Percentiles rank a stretch among this genome's conserved stretches.
Conservation (phyloP, 129 eudicot species). For the Flaveria brownii region DNA sequence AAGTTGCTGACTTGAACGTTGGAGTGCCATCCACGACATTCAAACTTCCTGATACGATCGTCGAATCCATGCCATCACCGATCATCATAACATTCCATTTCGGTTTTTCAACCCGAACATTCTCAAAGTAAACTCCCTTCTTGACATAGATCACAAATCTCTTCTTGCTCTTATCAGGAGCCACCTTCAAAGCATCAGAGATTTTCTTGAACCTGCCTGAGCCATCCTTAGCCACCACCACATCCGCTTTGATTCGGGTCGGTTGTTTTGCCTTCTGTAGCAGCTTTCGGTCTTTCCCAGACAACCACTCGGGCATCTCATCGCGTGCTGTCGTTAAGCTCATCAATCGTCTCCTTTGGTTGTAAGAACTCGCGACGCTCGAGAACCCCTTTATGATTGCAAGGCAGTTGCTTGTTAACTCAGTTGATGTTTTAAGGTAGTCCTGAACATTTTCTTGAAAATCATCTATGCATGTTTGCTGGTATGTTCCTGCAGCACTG, state of each 20-base stretch:
- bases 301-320: constrained; percentile 47
- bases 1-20: constrained; percentile 59
- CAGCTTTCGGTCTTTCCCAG: constrained; percentile 45
- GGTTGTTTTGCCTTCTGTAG: constrained; percentile 37
- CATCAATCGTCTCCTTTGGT: constrained; percentile 41
- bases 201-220: constrained; percentile 58
- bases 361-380: constrained; percentile 20
- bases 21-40: constrained; percentile 67
- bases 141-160: constrained; percentile 65
- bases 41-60: constrained; percentile 51
- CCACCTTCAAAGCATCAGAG: constrained; percentile 52
- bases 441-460: constrained; percentile 20
- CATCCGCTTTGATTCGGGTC: constrained; percentile 41
- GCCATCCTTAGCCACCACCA: constrained; percentile 66
- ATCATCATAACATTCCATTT: constrained; percentile 66
- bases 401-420: constrained; percentile 60
- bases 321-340: not conserved
- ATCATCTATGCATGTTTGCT: constrained; percentile 59
- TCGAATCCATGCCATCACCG: constrained; percentile 65
- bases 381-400: constrained; percentile 48
- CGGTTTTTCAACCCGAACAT: constrained; percentile 50
- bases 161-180: constrained; percentile 58
- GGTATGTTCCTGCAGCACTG: constrained; percentile 69
- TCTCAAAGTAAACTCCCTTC: constrained; percentile 59
- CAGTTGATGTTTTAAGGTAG: constrained; percentile 40